These are phyloP conservation scores for Alternaria dauci DNA, from an alignment of 2,329 filamentous ascomycete species.

Conservation along the genomic window DNA sequence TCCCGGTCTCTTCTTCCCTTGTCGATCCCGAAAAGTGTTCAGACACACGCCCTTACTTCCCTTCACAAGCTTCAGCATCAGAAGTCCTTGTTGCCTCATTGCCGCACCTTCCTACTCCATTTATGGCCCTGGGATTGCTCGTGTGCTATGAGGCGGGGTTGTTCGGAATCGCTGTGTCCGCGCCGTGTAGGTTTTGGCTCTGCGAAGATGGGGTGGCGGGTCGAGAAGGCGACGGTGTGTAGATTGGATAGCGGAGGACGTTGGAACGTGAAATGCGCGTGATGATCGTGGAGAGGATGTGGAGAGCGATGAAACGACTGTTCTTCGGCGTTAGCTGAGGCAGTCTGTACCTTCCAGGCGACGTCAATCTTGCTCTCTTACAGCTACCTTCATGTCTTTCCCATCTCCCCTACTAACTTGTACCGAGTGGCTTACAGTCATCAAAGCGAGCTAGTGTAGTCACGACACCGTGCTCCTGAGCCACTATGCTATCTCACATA, in stretches of 20 bases:
- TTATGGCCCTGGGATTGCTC: conserved; percentile 21
- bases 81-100: conserved; percentile 12
- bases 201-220: conserved; percentile 16
- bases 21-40: conserved; percentile 26
- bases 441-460: background rate
- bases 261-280: background rate
- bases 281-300: background rate
- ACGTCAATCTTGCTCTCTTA: background rate
- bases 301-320: background rate
- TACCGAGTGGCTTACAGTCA: background rate
- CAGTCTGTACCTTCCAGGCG: background rate
- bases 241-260: background rate
- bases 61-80: conserved; percentile 12
- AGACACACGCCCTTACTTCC: conserved; percentile 20
- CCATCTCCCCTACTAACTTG: background rate
- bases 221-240: conserved; percentile 5
- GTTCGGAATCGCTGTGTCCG: conserved; percentile 18
- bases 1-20: conserved; percentile 10
- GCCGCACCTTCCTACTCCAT: conserved; percentile 19
- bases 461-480: background rate
- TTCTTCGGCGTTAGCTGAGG: background rate
- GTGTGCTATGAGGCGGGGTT: conserved; percentile 14
- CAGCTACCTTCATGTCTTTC: background rate
- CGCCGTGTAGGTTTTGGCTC: conserved; percentile 25
- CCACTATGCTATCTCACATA: background rate